Evolutionary conservation across 345 rosid genomes (phyloP), one percentile per base, ranked within the genome.

Genomic region (Pugionium dolabratum): DNA sequence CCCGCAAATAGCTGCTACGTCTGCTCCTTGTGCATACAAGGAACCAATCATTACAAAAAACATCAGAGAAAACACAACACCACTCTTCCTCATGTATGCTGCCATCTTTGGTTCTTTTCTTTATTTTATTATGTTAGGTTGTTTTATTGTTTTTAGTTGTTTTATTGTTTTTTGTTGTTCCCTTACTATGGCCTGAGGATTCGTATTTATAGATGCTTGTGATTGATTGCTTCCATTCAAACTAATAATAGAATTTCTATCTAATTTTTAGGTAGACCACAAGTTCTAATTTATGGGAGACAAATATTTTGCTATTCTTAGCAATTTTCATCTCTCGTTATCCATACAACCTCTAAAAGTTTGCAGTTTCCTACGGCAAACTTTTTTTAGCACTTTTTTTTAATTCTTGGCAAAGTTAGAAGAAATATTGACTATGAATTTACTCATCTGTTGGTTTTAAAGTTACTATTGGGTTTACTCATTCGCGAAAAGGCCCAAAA

Each of bases 221-320:
- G 33, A 41, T 48, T 49, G 36, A 56, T 56, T 71, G 25, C 32
- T 31, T 62, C 69, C 69, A 37, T 33, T 36, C 54, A 29, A 52
- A 36, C 30, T 39, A 71, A 30, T 10, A 31, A 46, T 55, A 56
- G 32, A 56, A 63, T 2, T 48, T 63, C 36, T 10, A 37, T 71
- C 75, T 40, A 59, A 56, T 32, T 71, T 65, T 40, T 46, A 39
- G 75, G 47, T 62, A 71, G 44, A 63, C 64, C 75, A 71, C 69
- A 61, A 61, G 41, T 61, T 40, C 40, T 45, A 33, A 41, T 27
- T 6, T 2, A 51, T 26, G 63, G 54, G 53, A 54, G 47, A 54
- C 11, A 6, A 11, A 45, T 6, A 51, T 31, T 69, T 54, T 54
- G 69, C 69, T 46, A 62, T 62, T 70, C 40, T 62, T 70, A 62